A percentile compares a stretch with the other conserved stretches of the same genome.
Conservation (phyloP, 2,329 filamentous ascomycete genomes). For the Colletotrichum theobromicola region DNA sequence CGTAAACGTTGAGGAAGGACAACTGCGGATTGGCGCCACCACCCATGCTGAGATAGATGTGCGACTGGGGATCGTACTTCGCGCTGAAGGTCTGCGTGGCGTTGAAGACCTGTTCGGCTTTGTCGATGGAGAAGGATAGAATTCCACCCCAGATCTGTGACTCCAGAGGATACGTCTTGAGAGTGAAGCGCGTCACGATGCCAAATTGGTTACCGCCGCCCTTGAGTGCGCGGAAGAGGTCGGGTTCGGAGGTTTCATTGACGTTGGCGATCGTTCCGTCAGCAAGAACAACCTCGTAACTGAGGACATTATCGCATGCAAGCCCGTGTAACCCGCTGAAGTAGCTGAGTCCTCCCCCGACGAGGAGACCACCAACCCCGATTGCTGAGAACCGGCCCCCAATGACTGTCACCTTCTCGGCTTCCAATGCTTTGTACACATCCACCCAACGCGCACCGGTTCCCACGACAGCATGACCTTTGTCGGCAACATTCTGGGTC, state of each 20-base stretch:
- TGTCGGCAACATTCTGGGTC: not conserved
- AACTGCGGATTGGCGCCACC: not conserved
- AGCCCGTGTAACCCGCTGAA: constrained; percentile 58
- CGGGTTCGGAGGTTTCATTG: constrained; percentile 24
- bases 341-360: constrained; percentile 50
- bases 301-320: constrained; percentile 50
- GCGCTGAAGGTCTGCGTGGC: not conserved
- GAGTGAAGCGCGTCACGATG: not conserved
- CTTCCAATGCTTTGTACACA: not conserved
- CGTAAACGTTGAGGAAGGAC: not conserved
- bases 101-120: not conserved
- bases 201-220: not conserved
- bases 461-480: not conserved
- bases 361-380: constrained; percentile 33
- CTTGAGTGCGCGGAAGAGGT: not conserved
- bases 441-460: not conserved
- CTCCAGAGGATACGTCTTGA: not conserved
- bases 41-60: not conserved
- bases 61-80: not conserved
- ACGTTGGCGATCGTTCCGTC: constrained; percentile 48
- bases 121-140: not conserved
- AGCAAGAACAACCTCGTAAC: constrained; percentile 54
- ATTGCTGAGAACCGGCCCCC: constrained; percentile 35
- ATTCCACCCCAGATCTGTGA: not conserved
- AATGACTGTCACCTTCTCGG: not conserved